Evolutionary conservation across 1,284 basidiomycete species (phyloP).

Genomic region (Fomitopsis schrenkii): DNA sequence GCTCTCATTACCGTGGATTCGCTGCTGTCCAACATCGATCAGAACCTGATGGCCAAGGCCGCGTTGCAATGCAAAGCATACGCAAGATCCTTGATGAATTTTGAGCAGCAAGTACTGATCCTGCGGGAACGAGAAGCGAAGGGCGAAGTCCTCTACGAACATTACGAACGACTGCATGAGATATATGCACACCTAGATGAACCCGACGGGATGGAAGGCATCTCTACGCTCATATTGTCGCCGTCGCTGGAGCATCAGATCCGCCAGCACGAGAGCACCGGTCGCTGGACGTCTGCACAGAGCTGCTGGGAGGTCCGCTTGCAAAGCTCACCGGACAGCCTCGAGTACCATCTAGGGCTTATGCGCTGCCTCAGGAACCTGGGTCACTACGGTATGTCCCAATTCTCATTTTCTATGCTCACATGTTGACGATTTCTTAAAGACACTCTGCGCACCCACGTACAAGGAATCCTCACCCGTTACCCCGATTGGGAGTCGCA

Average conservation of each 20-base stretch:
- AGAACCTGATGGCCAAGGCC: slow-evolving; percentile 88
- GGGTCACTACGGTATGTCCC: slow-evolving; percentile 87
- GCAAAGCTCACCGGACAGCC: slow-evolving; percentile 86
- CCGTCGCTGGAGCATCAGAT: slow-evolving; percentile 97
- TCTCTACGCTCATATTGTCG: slow-evolving; percentile 85
- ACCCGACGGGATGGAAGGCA: slow-evolving; percentile 99
- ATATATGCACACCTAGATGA: slow-evolving; percentile 97
- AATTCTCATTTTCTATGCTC: background rate
- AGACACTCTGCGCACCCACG: slow-evolving; percentile 97
- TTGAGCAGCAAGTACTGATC: slow-evolving; percentile 76
- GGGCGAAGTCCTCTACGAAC: slow-evolving; percentile 59
- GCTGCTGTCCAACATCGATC: slow-evolving; percentile 80
- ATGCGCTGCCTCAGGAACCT: slow-evolving; percentile 91
- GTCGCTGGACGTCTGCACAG: slow-evolving; percentile 97
- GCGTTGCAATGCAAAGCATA: slow-evolving; percentile 94
- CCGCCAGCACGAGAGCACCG: slow-evolving; percentile 96
- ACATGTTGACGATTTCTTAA: background rate
- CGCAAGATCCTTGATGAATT: slow-evolving; percentile 92
- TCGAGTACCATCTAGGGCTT: slow-evolving; percentile 87
- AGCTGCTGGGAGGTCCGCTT: slow-evolving; percentile 99
- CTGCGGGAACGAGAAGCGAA: slow-evolving; percentile 43
- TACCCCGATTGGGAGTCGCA: slow-evolving; percentile 83
- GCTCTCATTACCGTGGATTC: slow-evolving; percentile 73
- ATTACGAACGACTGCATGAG: slow-evolving; percentile 92
- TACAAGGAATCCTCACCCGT: slow-evolving; percentile 84